Conservation (phyloP, 164 flowering plant genomes). For the Echeveria elegans region DNA sequence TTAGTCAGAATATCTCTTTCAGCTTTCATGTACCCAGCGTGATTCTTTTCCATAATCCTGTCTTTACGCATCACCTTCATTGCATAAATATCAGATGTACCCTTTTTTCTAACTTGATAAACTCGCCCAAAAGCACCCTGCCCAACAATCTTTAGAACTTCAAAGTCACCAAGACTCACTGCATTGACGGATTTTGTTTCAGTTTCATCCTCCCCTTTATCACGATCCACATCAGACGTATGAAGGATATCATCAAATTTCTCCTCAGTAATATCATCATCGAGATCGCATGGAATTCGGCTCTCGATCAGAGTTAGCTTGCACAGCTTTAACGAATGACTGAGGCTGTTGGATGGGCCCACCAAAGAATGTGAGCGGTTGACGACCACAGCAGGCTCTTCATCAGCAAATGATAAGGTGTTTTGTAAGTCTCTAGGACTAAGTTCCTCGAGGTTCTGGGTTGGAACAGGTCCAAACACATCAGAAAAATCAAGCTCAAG, state of each 20-base stretch:
- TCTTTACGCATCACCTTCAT: constrained; percentile 96
- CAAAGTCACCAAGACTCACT: constrained; percentile 63
- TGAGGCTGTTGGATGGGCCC: constrained; percentile 54
- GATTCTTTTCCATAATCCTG: constrained; percentile 76
- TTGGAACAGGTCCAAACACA: constrained; percentile 74
- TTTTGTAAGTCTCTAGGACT: constrained; percentile 18
- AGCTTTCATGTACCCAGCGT: constrained; percentile 80
- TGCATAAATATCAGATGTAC: constrained; percentile 76
- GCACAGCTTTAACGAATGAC: constrained; percentile 46
- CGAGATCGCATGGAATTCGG: constrained; percentile 34
- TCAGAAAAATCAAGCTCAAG: constrained; percentile 79
- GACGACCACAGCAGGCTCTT: constrained; percentile 48
- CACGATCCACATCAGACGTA: constrained; percentile 15
- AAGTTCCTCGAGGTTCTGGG: constrained; percentile 28
- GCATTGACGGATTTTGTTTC: constrained; percentile 16
- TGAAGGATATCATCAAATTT: constrained; percentile 20
- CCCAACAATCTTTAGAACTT: constrained; percentile 76
- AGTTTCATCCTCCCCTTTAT: constrained; percentile 14
- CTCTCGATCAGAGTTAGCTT: constrained; percentile 42
- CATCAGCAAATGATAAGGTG: constrained; percentile 19
- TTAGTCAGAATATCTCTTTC: constrained; percentile 86
- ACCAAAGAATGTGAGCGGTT: constrained; percentile 71
- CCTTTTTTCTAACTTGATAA: constrained; percentile 74
- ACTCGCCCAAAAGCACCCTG: constrained; percentile 94
- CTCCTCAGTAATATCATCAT: constrained; percentile 24